Percentiles rank a stretch among this genome's conserved stretches.
Conservation (phyloP, 176 grass and related monocot genomes). For the Olyra latifolia region DNA sequence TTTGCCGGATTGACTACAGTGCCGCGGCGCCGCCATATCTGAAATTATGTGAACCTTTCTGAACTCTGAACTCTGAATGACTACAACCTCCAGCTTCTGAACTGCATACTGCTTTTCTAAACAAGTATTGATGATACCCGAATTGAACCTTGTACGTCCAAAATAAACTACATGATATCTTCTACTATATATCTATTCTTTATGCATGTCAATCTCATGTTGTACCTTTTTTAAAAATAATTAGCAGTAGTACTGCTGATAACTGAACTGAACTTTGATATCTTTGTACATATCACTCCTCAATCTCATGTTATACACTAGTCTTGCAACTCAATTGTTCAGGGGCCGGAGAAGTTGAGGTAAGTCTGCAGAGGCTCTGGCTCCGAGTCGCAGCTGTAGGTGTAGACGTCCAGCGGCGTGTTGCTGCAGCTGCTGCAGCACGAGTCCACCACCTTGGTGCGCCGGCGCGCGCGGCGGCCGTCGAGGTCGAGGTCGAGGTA, state of each 20-base stretch:
- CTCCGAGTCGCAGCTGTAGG: neutral
- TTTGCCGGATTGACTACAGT: too few species aligned
- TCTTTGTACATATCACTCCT: neutral
- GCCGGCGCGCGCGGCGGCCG: neutral
- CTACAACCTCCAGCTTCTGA: too few species aligned
- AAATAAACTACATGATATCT: neutral
- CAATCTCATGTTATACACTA: neutral
- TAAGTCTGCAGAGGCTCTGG: neutral
- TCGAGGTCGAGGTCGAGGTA: slow-evolving; percentile 15
- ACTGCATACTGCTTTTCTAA: too few species aligned
- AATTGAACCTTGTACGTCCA: neutral
- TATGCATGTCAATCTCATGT: neutral
- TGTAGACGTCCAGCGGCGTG: slow-evolving; percentile 20
- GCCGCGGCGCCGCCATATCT: too few species aligned
- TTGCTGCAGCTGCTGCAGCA: slow-evolving; percentile 8
- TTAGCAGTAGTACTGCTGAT: too few species aligned
- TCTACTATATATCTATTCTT: neutral
- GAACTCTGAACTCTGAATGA: too few species aligned
- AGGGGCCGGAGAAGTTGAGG: neutral
- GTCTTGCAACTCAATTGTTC: neutral
- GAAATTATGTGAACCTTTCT: too few species aligned
- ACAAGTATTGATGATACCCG: too few species aligned
- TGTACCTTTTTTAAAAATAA: neutral
- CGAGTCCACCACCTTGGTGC: neutral
- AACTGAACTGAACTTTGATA: too few species aligned